Evolutionary conservation across 176 grass and related monocot species (phyloP).

Genomic region (Aegilops umbellulata): DNA sequence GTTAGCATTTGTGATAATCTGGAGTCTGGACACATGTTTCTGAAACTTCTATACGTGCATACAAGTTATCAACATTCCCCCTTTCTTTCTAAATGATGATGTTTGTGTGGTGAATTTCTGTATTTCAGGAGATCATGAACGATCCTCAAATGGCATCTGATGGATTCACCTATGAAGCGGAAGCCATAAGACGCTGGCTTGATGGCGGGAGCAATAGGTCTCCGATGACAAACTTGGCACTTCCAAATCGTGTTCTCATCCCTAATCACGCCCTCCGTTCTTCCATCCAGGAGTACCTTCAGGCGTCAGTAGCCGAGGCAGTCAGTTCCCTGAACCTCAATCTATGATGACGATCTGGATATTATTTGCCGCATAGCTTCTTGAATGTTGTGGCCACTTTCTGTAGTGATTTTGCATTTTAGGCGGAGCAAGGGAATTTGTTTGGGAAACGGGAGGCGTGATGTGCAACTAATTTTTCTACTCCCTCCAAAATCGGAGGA

Average conservation of each 20-base stretch:
- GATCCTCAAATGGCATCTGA: conserved; percentile 45
- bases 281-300: conserved; percentile 38
- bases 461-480: too few relatives aligned
- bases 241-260: conserved; percentile 22
- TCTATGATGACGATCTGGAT: too few relatives aligned
- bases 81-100: too few relatives aligned
- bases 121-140: conserved; percentile 48
- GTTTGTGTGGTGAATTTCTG: too few relatives aligned
- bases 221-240: conserved; percentile 44
- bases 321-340: not conserved
- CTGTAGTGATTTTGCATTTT: too few relatives aligned
- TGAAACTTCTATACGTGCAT: too few relatives aligned
- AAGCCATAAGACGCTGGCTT: conserved; percentile 44
- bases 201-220: conserved; percentile 31
- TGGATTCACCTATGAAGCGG: conserved; percentile 52
- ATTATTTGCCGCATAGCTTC: too few relatives aligned
- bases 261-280: conserved; percentile 41
- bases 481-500: too few relatives aligned
- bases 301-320: not conserved
- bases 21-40: not conserved
- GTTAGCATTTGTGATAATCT: not conserved
- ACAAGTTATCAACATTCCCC: too few relatives aligned
- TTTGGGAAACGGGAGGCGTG: too few relatives aligned
- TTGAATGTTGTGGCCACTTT: too few relatives aligned
- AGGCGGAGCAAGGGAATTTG: too few relatives aligned